Evolutionary conservation across 2,329 filamentous ascomycete genomes (phyloP), one percentile per base, ranked within the genome.

Genomic region (Colletotrichum simmondsii): DNA sequence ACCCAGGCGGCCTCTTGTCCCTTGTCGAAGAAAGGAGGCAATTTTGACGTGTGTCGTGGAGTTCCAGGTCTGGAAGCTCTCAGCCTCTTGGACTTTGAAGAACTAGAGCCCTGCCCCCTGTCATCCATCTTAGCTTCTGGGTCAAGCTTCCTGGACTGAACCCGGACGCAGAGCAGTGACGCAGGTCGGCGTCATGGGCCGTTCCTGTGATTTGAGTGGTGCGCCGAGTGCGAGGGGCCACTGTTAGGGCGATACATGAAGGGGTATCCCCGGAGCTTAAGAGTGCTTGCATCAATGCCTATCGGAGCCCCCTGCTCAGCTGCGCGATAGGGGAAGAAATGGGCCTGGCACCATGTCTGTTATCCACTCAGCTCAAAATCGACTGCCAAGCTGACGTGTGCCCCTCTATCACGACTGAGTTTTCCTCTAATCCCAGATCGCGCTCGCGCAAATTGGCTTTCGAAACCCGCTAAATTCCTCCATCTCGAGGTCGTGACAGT

Each of bases 51-150:
- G 56, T 68, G 59, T 70, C 71, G 66, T 73, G 66, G 60, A 73
- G 71, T 65, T 65, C 66, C 35, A 57, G 52, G 71, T 65, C 70
- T 71, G 46, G 35, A 52, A 65, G 71, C 71, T 73, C 56, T 65
- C 14, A 56, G 32, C 58, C 24, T 56, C 65, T 28, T 32, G 22
- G 61, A 30, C 46, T 28, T 35, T 54, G 42, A 52, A 28, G 54
- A 42, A 54, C 60, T 61, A 68, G 56, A 64, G 61, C 60, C 59
- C 66, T 54, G 28, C 30, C 66, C 70, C 71, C 61, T 73, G 71
- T 71, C 71, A 35, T 59, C n/a, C 61, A 65, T 73, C 71, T 73
- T 73, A 71, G 71, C 71, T 73, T 73, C 67, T 73, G 67, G 71
- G 71, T 73, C 71, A 73, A 73, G 71, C 71, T 73, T 73, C 66